Conservation (phyloP, 805 yeast species). For the Alloascoidea africana region DNA sequence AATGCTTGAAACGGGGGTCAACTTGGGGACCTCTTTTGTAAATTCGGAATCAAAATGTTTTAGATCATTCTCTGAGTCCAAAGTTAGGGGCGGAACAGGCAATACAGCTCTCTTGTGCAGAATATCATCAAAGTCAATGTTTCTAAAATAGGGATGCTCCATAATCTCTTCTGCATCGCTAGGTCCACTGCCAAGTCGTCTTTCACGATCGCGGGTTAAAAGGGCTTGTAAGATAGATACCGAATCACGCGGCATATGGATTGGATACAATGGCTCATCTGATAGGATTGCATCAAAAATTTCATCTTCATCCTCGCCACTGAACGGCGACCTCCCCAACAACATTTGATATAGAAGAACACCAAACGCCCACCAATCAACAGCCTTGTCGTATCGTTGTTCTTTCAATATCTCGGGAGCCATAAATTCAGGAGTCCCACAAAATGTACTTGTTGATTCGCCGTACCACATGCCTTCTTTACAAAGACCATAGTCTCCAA, state of each 20-base stretch:
- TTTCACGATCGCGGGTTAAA: constrained; percentile 57
- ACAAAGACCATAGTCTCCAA: constrained; percentile 79
- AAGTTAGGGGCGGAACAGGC: constrained; percentile 50
- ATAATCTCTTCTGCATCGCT: constrained; percentile 67
- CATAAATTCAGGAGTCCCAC: constrained; percentile 89
- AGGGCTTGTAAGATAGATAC: constrained; percentile 69
- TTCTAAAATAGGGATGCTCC: constrained; percentile 70
- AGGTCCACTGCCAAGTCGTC: constrained; percentile 59
- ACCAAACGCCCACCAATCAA: constrained; percentile 92
- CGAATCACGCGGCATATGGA: constrained; percentile 76
- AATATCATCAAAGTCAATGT: constrained; percentile 63
- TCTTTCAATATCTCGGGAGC: constrained; percentile 80
- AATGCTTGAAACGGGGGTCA: constrained; percentile 75
- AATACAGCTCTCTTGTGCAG: constrained; percentile 27
- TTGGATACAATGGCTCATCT: constrained; percentile 76
- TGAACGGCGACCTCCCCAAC: constrained; percentile 72
- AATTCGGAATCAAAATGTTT: constrained; percentile 74
- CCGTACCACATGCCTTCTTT: constrained; percentile 63
- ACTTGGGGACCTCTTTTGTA: constrained; percentile 69
- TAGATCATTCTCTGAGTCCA: constrained; percentile 63
- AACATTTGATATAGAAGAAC: constrained; percentile 74
- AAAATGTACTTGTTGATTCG: constrained; percentile 62
- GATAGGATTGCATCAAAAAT: constrained; percentile 77
- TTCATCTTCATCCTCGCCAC: constrained; percentile 78
- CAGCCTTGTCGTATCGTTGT: constrained; percentile 64